Percentiles rank a stretch among this genome's conserved stretches.
phyloP scores from a whole-genome alignment of 2,329 filamentous ascomycete genomes.

The Diplodia scrobiculata region DNA sequence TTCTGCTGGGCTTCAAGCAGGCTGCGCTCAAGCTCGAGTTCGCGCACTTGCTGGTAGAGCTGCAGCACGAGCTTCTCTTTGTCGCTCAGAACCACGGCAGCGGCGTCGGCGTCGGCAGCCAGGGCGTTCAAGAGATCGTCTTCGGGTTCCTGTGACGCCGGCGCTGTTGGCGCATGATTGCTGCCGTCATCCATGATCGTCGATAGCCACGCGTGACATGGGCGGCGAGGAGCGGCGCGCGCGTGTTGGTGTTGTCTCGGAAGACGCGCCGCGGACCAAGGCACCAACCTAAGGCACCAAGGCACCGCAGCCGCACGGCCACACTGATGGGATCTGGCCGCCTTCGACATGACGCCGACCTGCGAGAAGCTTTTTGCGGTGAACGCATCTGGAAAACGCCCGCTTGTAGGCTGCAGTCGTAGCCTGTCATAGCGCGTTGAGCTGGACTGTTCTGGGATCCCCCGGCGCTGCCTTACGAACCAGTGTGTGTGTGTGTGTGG shows the following conservation, averaged over 20 bases:
- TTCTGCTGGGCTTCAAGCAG: slow-evolving; percentile 56
- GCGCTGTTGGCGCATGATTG: background rate
- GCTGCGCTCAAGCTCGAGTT: slow-evolving; percentile 71
- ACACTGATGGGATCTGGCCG: slow-evolving; percentile 1
- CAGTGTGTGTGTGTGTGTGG: slow-evolving; percentile 4
- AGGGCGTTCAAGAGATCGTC: slow-evolving; percentile 50
- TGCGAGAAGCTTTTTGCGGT: background rate
- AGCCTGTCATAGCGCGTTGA: background rate
- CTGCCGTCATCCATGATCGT: slow-evolving; percentile 25
- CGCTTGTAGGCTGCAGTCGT: background rate
- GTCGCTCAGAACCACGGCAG: slow-evolving; percentile 62
- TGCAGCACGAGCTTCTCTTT: slow-evolving; percentile 67
- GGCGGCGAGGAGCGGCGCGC: slow-evolving; percentile 8
- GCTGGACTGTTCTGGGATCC: background rate
- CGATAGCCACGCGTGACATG: slow-evolving; percentile 26
- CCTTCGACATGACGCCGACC: background rate
- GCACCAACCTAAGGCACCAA: background rate
- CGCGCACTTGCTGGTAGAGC: slow-evolving; percentile 70
- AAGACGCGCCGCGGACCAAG: slow-evolving; percentile 3
- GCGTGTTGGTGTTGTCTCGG: slow-evolving; percentile 28
- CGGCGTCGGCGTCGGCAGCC: slow-evolving; percentile 47
- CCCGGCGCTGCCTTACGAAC: background rate
- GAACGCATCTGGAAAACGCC: background rate
- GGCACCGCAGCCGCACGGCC: slow-evolving; percentile 1
- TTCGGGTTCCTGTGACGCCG: slow-evolving; percentile 25